Conservation (phyloP, 2,329 filamentous ascomycete genomes). For the Cadophora malorum region DNA sequence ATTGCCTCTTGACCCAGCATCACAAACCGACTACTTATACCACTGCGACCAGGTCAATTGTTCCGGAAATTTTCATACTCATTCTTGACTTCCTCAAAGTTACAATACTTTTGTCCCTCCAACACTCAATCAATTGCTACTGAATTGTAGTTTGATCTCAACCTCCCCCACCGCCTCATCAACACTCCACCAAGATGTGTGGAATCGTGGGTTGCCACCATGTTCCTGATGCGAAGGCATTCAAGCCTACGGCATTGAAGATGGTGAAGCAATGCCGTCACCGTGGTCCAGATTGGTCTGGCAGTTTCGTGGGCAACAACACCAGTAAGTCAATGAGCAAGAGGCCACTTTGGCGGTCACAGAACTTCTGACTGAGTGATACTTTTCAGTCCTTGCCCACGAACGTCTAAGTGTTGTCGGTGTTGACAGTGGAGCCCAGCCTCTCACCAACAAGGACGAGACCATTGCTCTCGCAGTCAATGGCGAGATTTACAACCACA, state of each 20-base stretch:
- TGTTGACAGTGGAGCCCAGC: slow-evolving; percentile 92
- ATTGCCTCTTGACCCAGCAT: background rate
- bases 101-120: background rate
- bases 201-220: slow-evolving; percentile 81
- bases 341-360: background rate
- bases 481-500: slow-evolving; percentile 99
- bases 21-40: background rate
- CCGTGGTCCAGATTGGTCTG: slow-evolving; percentile 97
- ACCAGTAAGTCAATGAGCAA: slow-evolving; percentile 70
- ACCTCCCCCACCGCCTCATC: slow-evolving; percentile 9
- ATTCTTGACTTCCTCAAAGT: background rate
- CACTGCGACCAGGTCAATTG: slow-evolving; percentile 9
- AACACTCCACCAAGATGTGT: slow-evolving; percentile 34
- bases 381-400: slow-evolving; percentile 81
- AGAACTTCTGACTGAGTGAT: slow-evolving; percentile 31
- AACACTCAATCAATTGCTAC: slow-evolving; percentile 3
- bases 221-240: slow-evolving; percentile 93
- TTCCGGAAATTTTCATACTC: background rate
- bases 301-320: slow-evolving; percentile 86
- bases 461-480: slow-evolving; percentile 94
- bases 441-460: slow-evolving; percentile 89
- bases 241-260: slow-evolving; percentile 93
- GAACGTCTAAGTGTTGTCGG: slow-evolving; percentile 98
- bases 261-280: slow-evolving; percentile 98
- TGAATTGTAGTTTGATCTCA: slow-evolving; percentile 7